Percentiles rank a stretch among this genome's conserved stretches.
Conservation (phyloP, 2,329 filamentous ascomycete species). For the Lachnum nothofagi region DNA sequence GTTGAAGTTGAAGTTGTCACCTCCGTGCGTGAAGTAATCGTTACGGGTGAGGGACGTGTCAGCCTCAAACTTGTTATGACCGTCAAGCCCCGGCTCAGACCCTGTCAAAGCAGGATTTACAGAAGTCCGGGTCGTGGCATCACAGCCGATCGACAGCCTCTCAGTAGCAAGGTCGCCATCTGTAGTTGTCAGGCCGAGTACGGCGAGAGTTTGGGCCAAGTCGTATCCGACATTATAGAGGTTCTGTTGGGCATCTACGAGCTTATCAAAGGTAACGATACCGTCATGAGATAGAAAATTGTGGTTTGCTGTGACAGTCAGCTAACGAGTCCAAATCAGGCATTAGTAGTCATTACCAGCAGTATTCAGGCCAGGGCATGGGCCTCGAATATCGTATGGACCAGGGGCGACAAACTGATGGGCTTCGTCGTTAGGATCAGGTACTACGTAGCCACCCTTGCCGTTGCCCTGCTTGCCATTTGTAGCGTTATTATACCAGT, state of each 20-base stretch:
- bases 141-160: slow-evolving; percentile 25
- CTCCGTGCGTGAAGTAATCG: slow-evolving; percentile 24
- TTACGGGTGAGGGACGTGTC: slow-evolving; percentile 24
- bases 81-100: slow-evolving; percentile 21
- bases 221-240: slow-evolving; percentile 25
- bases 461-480: slow-evolving; percentile 39
- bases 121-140: slow-evolving; percentile 31
- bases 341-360: no score
- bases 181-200: slow-evolving; percentile 19
- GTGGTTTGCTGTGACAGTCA: no score
- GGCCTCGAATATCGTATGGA: slow-evolving; percentile 36
- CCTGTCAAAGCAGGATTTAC: slow-evolving; percentile 15
- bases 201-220: slow-evolving; percentile 19
- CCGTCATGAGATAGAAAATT: slow-evolving; percentile 38
- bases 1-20: slow-evolving; percentile 25
- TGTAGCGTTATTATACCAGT: slow-evolving; percentile 40
- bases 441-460: slow-evolving; percentile 40
- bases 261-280: slow-evolving; percentile 28
- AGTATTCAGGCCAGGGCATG: slow-evolving; percentile 39
- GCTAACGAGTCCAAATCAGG: no score
- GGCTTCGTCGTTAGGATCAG: slow-evolving; percentile 33
- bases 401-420: slow-evolving; percentile 24
- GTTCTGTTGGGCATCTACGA: slow-evolving; percentile 28
- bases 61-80: slow-evolving; percentile 25
- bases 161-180: slow-evolving; percentile 25